phyloP scores from a whole-genome alignment of 1,284 basidiomycete species.

The Apiotrichum siamense region DNA sequence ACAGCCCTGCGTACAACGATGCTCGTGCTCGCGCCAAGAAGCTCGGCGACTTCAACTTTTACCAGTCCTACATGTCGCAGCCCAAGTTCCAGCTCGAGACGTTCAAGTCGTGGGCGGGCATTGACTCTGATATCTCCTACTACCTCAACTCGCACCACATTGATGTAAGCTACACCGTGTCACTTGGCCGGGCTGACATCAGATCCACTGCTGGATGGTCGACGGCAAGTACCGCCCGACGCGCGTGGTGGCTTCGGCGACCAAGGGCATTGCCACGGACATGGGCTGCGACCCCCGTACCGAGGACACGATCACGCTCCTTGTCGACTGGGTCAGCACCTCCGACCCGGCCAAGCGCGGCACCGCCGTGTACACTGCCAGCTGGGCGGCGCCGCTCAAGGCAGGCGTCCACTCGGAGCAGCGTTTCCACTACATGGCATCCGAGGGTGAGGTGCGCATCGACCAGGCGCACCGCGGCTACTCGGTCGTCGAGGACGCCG shows the following conservation, averaged over 20 bases:
- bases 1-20: conserved; percentile 76
- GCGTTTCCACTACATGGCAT: conserved; percentile 90
- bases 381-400: conserved; percentile 54
- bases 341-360: conserved; percentile 59
- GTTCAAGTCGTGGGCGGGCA: conserved; percentile 89
- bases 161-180: conserved; percentile 30
- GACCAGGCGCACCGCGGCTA: conserved; percentile 92
- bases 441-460: conserved; percentile 84
- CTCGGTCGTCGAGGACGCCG: conserved; percentile 69
- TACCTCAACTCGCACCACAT: conserved; percentile 93
- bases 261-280: conserved; percentile 78
- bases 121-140: conserved; percentile 81
- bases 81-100: conserved; percentile 90
- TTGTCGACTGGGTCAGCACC: conserved; percentile 84
- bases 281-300: conserved; percentile 61
- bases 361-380: conserved; percentile 73
- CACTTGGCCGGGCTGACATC: conserved; percentile 33
- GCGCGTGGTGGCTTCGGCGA: conserved; percentile 78
- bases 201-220: conserved; percentile 83
- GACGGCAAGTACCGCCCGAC: conserved; percentile 66
- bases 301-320: conserved; percentile 88
- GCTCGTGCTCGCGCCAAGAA: conserved; percentile 64
- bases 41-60: conserved; percentile 86
- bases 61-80: conserved; percentile 69
- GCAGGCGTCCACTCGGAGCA: conserved; percentile 70